Conservation (phyloP, 2,329 filamentous ascomycete species). For the Botrytis pseudocinerea region DNA sequence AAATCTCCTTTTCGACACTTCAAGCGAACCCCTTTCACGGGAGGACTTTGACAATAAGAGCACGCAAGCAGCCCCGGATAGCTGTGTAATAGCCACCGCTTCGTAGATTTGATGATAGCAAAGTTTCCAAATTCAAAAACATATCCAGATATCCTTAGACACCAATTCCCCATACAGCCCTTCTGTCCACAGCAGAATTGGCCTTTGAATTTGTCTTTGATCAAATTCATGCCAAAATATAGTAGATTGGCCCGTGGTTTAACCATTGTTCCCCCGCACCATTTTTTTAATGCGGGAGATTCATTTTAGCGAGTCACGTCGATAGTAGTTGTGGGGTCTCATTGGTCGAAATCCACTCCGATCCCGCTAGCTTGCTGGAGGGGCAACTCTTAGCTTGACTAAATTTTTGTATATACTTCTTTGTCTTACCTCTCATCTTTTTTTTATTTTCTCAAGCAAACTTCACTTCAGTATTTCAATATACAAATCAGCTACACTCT, state of each 20-base stretch:
- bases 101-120: neutral
- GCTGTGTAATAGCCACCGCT: neutral
- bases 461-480: constrained; percentile 3
- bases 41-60: neutral
- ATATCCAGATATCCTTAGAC: neutral
- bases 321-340: neutral
- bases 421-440: constrained; percentile 14
- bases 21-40: neutral
- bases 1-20: neutral
- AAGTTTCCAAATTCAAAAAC: no score
- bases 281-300: constrained; percentile 12
- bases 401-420: constrained; percentile 19
- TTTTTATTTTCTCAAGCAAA: neutral
- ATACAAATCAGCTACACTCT: neutral
- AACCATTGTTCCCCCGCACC: constrained; percentile 10
- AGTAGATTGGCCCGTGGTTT: constrained; percentile 8
- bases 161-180: neutral
- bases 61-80: neutral
- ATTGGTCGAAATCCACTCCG: neutral
- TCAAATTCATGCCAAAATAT: neutral
- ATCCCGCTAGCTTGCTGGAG: constrained; percentile 6
- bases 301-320: constrained; percentile 1
- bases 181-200: neutral
- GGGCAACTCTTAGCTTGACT: constrained; percentile 17
- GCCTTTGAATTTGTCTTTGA: neutral